Conservation (phyloP, 768 basidiomycete genomes). For the Leccinum subgranulosum region DNA sequence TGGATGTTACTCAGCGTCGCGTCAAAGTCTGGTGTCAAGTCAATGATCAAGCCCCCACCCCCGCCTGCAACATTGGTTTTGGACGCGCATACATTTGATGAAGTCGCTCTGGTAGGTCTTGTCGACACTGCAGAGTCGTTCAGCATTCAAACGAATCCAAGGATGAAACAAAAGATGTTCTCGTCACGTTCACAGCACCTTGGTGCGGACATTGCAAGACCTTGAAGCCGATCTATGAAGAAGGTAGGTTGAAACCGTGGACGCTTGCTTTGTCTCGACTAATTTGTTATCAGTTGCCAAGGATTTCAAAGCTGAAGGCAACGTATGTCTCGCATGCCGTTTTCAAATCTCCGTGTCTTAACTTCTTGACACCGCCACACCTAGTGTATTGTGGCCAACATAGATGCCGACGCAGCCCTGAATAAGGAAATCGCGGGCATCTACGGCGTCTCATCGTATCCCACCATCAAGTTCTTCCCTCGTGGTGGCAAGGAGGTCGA, state of each 20-base stretch:
- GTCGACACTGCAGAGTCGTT: not conserved
- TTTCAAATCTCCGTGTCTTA: not conserved
- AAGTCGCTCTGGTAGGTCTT: conserved; percentile 59
- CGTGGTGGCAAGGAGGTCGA: conserved; percentile 62
- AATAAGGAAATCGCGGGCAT: conserved; percentile 69
- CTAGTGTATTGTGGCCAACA: conserved; percentile 85
- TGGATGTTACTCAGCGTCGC: conserved; percentile 52
- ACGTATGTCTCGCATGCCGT: conserved; percentile 43
- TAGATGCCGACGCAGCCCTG: conserved; percentile 82
- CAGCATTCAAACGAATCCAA: conserved; percentile 22
- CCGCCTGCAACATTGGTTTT: conserved; percentile 67
- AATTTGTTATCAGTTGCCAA: conserved; percentile 53
- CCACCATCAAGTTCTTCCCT: conserved; percentile 95
- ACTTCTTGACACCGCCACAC: conserved; percentile 8
- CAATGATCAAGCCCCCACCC: conserved; percentile 83
- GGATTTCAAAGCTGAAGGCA: conserved; percentile 72
- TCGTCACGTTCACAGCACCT: conserved; percentile 81
- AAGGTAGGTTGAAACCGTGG: conserved; percentile 41
- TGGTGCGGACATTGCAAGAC: conserved; percentile 97
- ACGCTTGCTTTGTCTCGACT: not conserved
- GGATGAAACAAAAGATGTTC: conserved; percentile 73
- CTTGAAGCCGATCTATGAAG: conserved; percentile 84
- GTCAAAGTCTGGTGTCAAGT: conserved; percentile 73
- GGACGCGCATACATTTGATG: conserved; percentile 70
- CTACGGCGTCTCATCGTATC: conserved; percentile 79